These are phyloP conservation scores for Leishmania major DNA, from an alignment of 208 protist species.

Conservation along the genomic window DNA sequence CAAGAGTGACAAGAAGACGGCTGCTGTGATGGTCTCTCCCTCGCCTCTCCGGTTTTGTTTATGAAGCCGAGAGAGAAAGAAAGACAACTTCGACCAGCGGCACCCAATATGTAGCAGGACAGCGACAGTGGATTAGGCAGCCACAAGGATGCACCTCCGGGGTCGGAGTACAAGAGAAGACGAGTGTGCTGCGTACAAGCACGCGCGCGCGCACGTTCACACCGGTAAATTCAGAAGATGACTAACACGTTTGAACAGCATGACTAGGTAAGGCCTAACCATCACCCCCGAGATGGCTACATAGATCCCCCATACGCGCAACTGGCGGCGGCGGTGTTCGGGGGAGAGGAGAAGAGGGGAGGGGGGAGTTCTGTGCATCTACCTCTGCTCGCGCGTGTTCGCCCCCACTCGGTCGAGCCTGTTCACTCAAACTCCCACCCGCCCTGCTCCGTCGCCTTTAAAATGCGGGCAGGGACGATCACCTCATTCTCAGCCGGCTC, in stretches of 20 bases:
- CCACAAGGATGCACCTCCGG: not conserved
- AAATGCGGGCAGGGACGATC: constrained; percentile 43
- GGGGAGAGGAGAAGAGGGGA: not conserved
- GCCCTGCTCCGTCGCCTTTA: constrained; percentile 35
- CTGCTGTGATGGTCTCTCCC: not conserved
- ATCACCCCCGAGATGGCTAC: not conserved
- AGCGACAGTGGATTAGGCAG: not conserved
- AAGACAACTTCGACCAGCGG: not conserved
- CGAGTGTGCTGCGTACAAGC: not conserved
- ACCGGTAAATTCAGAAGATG: not conserved
- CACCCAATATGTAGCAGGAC: not conserved
- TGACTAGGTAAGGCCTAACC: not conserved
- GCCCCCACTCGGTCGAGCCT: not conserved
- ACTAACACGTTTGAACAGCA: not conserved
- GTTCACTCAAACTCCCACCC: constrained; percentile 43
- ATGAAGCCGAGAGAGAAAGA: not conserved
- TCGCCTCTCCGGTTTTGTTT: not conserved
- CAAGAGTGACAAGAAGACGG: not conserved
- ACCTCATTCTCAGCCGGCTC: constrained; percentile 32
- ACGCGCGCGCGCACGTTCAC: not conserved
- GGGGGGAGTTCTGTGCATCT: not conserved
- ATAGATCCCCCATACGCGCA: not conserved
- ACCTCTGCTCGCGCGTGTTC: not conserved
- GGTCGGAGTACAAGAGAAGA: not conserved
- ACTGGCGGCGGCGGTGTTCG: not conserved